A percentile compares a stretch with the other conserved stretches of the same genome.
Evolutionary conservation across 2,329 filamentous ascomycete genomes (phyloP).

Genomic region (Talaromyces pinophilus): DNA sequence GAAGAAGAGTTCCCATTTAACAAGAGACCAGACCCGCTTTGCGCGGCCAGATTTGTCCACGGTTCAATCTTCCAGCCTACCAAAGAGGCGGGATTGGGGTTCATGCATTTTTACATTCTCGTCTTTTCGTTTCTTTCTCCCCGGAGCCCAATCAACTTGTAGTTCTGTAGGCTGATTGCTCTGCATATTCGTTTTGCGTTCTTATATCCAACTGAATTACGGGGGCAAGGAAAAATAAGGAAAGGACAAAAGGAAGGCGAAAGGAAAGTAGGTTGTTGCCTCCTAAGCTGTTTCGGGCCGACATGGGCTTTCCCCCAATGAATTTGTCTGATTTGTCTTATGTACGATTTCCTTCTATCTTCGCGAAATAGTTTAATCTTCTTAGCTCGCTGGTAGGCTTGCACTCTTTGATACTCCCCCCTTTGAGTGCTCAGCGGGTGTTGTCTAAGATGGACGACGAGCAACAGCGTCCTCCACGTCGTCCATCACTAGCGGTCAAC

Average conservation of each 20-base stretch:
- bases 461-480: slow-evolving; percentile 18
- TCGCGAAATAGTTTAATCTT: slow-evolving; percentile 9
- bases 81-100: slow-evolving; percentile 14
- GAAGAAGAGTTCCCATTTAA: not conserved
- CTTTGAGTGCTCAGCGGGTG: not conserved
- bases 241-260: not conserved
- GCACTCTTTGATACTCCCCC: not conserved
- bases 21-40: slow-evolving; percentile 19
- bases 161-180: not conserved
- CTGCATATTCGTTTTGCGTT: not conserved
- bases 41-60: slow-evolving; percentile 19
- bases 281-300: slow-evolving; percentile 17
- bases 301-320: slow-evolving; percentile 17
- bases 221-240: not conserved
- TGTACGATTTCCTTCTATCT: slow-evolving; percentile 8
- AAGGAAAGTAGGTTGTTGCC: not conserved
- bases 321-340: not conserved
- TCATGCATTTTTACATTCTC: slow-evolving; percentile 12
- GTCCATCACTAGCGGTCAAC: slow-evolving; percentile 17
- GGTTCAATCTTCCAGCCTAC: slow-evolving; percentile 23
- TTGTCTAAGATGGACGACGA: slow-evolving; percentile 20
- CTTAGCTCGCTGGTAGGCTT: slow-evolving; percentile 10
- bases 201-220: not conserved
- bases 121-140: slow-evolving; percentile 5
- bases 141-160: slow-evolving; percentile 5